Evolutionary conservation across 768 basidiomycete genomes (phyloP), one percentile per base, ranked within the genome.

Genomic region (Brasilioporus rufonigricans): DNA sequence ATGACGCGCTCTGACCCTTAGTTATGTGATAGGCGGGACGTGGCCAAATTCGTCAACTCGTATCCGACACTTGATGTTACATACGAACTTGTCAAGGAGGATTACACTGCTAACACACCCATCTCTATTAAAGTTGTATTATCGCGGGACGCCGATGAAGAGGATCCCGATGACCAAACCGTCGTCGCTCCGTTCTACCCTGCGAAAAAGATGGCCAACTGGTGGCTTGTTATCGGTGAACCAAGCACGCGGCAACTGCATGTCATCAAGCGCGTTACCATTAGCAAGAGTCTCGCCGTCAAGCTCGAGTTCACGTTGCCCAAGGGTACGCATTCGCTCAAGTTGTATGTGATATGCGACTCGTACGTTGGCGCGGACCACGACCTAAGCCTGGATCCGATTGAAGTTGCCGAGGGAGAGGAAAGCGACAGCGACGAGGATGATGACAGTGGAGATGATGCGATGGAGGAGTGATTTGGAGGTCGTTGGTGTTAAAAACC

Each of bases 151-250:
- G 84, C 80, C 1, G 92, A 94, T 57, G 84, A 88, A 33, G 90
- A 89, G 18, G 81, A 80, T 40, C 81, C 79, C 12, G 82, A 83
- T 55, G 87, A 92, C 61, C 89, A 93, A 66, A 76, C 76, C 4
- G 95, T 95, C 32, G 81, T 98, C n/a, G 96, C 97, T 1, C 95
- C 97, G 0, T 90, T 86, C 74, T 98, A 90, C 76, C 96, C 96
- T 0, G 77, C 74, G 50, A 88, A 87, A 72, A 98, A 98, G 78
- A 82, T 93, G 71, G 85, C 90, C 53, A 94, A 93, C 65, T 98
- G 95, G 96, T 98, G 95, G 95, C 80, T 98, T 32, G 94, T 98
- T 44, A 80, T 98, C 13, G 93, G 93, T n/a, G 90, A 95, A 49
- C 79, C 87, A 6, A 76, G 76, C 32, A 85, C 83, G n/a, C 83